Evolutionary conservation across 2,329 filamentous ascomycete species (phyloP), one percentile per base, ranked within the genome.

Genomic region (Fusarium graminum): DNA sequence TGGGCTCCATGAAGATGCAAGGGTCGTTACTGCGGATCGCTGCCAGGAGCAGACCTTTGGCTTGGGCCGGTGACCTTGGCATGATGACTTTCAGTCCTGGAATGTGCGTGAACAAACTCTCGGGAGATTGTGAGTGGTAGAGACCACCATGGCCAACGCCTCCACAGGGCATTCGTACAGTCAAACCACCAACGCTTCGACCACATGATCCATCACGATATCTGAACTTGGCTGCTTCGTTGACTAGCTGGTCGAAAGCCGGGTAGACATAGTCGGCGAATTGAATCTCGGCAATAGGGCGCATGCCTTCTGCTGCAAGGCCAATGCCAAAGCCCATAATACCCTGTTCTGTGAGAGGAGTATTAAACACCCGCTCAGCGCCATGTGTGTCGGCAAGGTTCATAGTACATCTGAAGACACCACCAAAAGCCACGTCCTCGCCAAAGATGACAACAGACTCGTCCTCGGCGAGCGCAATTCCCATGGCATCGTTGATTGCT

Each of bases 391-490:
- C 91, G 30, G 93, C 89, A 16, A 99, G 85, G 71, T 94, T 92
- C 88, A 95, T 94, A 30, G 92, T 94, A 79, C 93, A 97, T 56
- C 95, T 87, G 75, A 99, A 99, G 16, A 99, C 95, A 52, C 95
- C 95, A 40, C 95, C 95, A 67, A 99, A 99, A 14, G 95, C 92
- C 9, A 99, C 93, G 75, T 99, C 95, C 79, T 99, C 95, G 40
- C 95, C 95, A 73, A 99, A 99, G 11, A 99, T 85, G 56, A 98
- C 82, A 22, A 97, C 93, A 17, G 90, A 89, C 67, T 97, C 92
- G 72, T 97, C 94, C 34, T 90, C 87, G 16, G 90, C 87, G 28
- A 99, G 85, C 25, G 94, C 92, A 59, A 90, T 92, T 22, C 91
- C 87, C 22, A 99, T 84, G 12, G 94, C 94, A 68, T 94, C 89